A percentile compares a stretch with the other conserved stretches of the same genome.
Evolutionary conservation across 306 rosid genomes (phyloP).

Genomic region (Ochetophila trinervis): DNA sequence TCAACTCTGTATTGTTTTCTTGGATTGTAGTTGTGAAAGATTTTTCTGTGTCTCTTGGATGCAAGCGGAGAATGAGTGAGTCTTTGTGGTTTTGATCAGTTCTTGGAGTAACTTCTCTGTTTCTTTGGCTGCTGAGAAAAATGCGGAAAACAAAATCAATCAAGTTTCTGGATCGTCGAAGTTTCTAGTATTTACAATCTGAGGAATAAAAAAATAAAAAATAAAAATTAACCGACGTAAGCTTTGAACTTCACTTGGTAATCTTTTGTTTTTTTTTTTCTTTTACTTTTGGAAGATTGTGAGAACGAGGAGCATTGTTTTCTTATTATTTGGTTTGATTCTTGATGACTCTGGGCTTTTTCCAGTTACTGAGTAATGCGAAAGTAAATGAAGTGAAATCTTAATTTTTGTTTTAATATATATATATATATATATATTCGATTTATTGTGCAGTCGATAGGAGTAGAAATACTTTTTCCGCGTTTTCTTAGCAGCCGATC

Average conservation of each 20-base stretch:
- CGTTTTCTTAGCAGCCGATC: not conserved
- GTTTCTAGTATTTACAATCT: not conserved
- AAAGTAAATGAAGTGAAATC: not conserved
- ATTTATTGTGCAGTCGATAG: not conserved
- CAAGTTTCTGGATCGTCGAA: not conserved
- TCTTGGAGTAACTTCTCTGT: not conserved
- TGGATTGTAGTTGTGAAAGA: not conserved
- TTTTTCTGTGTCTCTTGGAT: not conserved
- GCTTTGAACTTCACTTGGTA: not conserved
- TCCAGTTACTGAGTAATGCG: not conserved
- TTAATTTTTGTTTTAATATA: not conserved
- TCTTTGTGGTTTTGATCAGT: constrained; percentile 3
- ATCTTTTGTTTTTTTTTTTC: not conserved
- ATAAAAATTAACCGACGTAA: no score
- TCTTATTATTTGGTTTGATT: not conserved
- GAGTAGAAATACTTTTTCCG: not conserved
- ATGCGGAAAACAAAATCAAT: not conserved
- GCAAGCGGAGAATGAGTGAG: not conserved
- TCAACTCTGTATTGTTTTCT: no score
- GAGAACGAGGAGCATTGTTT: not conserved
- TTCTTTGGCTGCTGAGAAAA: constrained; percentile 18
- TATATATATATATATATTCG: no score
- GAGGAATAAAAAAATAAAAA: no score
- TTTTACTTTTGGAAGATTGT: not conserved
- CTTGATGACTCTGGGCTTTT: not conserved